A percentile compares a stretch with the other conserved stretches of the same genome.
phyloP scores from a whole-genome alignment of 257 asterid species.

The Coffea canephora region DNA sequence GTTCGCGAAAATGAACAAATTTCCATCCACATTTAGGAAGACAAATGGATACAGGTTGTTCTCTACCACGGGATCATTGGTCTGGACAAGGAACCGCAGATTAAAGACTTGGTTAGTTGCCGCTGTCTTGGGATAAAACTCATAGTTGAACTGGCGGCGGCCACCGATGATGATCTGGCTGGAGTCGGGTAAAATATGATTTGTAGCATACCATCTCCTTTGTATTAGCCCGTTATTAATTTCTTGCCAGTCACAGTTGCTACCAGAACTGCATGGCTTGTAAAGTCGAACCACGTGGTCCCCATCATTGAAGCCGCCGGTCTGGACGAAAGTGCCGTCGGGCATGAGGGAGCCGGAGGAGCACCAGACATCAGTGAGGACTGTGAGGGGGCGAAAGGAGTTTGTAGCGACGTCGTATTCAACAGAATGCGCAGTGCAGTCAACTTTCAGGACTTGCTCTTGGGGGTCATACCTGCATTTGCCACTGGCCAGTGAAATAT shows the following conservation, averaged over 20 bases:
- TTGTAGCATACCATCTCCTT: conserved; percentile 48
- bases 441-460: conserved; percentile 20
- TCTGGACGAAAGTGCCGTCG: conserved; percentile 39
- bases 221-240: background rate
- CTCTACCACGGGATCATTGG: conserved; percentile 29
- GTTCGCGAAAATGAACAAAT: conserved; percentile 44
- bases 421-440: conserved; percentile 59
- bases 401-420: conserved; percentile 41
- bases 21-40: conserved; percentile 42
- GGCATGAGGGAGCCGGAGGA: conserved; percentile 45
- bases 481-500: conserved; percentile 37
- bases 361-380: conserved; percentile 51
- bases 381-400: conserved; percentile 41
- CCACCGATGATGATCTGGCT: conserved; percentile 42
- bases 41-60: conserved; percentile 50
- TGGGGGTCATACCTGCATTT: conserved; percentile 34
- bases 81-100: conserved; percentile 33
- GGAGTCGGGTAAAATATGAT: conserved; percentile 40
- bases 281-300: conserved; percentile 35
- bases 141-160: conserved; percentile 38
- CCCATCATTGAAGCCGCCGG: conserved; percentile 48
- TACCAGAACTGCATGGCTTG: conserved; percentile 27
- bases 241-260: conserved; percentile 40
- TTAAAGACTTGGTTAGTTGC: background rate
- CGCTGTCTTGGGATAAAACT: conserved; percentile 35